These are phyloP conservation scores for Penicillium sp. DNA, from an alignment of 2,329 filamentous ascomycete species.

Conservation along the genomic window DNA sequence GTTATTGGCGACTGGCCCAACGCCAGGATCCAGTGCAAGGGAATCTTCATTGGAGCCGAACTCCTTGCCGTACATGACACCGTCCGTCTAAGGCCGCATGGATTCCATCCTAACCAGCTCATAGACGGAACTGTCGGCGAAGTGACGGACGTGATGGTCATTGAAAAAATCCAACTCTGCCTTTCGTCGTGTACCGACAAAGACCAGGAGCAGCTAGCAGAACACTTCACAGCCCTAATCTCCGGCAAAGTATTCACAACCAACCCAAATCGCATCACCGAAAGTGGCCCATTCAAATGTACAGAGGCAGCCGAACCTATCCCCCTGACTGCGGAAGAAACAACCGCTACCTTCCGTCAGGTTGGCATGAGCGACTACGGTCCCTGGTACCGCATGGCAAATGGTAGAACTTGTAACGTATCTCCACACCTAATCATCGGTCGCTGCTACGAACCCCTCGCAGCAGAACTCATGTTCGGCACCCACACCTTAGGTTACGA, in stretches of 20 bases:
- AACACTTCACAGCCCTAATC: constrained; percentile 49
- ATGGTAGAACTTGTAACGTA: constrained; percentile 43
- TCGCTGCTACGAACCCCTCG: constrained; percentile 53
- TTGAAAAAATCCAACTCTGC: constrained; percentile 53
- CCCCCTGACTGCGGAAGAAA: constrained; percentile 32
- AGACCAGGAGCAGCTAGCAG: constrained; percentile 46
- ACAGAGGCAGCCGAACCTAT: constrained; percentile 6
- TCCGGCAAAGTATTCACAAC: constrained; percentile 50
- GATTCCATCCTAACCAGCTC: constrained; percentile 15
- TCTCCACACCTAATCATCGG: constrained; percentile 55
- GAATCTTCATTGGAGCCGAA: constrained; percentile 58
- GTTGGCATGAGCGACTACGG: constrained; percentile 48
- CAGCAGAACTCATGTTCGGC: constrained; percentile 48
- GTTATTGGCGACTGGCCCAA: constrained; percentile 56
- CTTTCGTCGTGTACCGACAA: constrained; percentile 50
- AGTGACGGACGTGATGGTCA: constrained; percentile 53
- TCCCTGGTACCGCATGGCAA: constrained; percentile 52
- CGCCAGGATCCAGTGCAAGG: constrained; percentile 52
- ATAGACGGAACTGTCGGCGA: constrained; percentile 10
- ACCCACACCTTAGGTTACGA: constrained; percentile 45
- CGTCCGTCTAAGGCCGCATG: constrained; percentile 49
- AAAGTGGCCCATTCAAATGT: constrained; percentile 15
- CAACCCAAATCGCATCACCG: constrained; percentile 21
- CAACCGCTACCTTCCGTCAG: constrained; percentile 37
- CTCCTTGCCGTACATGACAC: constrained; percentile 54